phyloP scores from a whole-genome alignment of 2,329 filamentous ascomycete genomes.

The Ilyonectria mors-panacis region DNA sequence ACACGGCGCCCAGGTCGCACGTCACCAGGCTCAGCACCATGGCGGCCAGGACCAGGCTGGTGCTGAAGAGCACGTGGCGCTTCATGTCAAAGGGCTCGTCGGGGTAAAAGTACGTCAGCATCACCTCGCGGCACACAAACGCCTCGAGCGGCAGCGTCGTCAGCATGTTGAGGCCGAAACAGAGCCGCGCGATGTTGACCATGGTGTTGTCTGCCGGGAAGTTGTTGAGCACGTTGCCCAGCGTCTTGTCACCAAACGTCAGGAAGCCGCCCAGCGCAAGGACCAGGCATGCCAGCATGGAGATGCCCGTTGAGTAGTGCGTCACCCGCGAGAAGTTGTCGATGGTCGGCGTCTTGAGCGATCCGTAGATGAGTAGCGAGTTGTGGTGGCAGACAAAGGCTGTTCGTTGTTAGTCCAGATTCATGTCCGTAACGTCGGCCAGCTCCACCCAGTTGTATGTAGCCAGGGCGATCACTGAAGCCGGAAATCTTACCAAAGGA shows the following conservation, averaged over 20 bases:
- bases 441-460: background rate
- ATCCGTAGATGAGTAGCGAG: slow-evolving; percentile 96
- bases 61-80: slow-evolving; percentile 89
- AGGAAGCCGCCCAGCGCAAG: slow-evolving; percentile 94
- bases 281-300: slow-evolving; percentile 89
- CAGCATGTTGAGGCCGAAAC: slow-evolving; percentile 98
- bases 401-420: slow-evolving; percentile 35
- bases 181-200: slow-evolving; percentile 94
- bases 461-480: background rate
- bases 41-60: slow-evolving; percentile 83
- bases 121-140: slow-evolving; percentile 97
- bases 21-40: slow-evolving; percentile 86
- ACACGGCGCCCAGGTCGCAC: slow-evolving; percentile 93
- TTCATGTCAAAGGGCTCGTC: slow-evolving; percentile 83
- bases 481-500: slow-evolving; percentile 81
- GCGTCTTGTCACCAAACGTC: slow-evolving; percentile 90
- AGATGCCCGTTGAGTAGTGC: slow-evolving; percentile 92
- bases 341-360: slow-evolving; percentile 91
- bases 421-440: background rate
- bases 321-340: slow-evolving; percentile 95
- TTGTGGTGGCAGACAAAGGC: slow-evolving; percentile 89
- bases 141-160: slow-evolving; percentile 96
- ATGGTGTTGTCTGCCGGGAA: slow-evolving; percentile 91
- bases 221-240: slow-evolving; percentile 98
- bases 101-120: slow-evolving; percentile 85